Evolutionary conservation across 768 basidiomycete genomes (phyloP).

Genomic region (Mycena vitilis): DNA sequence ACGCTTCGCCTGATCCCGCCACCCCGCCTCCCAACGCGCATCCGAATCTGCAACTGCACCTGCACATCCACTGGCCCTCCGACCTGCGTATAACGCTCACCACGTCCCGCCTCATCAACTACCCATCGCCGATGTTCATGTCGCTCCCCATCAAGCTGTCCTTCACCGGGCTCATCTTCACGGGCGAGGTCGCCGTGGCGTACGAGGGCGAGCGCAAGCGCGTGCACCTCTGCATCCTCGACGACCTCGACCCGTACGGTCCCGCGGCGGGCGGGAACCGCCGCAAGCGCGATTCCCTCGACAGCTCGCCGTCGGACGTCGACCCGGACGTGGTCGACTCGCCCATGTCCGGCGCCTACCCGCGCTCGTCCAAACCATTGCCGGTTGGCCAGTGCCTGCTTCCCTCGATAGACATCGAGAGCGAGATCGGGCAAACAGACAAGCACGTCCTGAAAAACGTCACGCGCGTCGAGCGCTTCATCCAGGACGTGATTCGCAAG

Average conservation of each 20-base stretch:
- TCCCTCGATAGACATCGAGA: conserved; percentile 91
- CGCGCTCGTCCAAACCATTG: conserved; percentile 70
- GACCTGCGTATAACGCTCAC: conserved; percentile 90
- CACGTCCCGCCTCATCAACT: conserved; percentile 95
- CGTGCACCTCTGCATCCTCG: conserved; percentile 89
- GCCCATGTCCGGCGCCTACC: conserved; percentile 46
- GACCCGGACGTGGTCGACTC: conserved; percentile 56
- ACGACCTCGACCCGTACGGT: conserved; percentile 88
- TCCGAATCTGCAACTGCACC: conserved; percentile 89
- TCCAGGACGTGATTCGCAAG: conserved; percentile 94
- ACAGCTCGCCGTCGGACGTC: conserved; percentile 64
- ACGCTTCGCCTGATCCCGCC: conserved; percentile 28
- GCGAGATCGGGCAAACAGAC: conserved; percentile 95
- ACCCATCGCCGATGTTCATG: conserved; percentile 97
- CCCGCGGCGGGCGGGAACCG: conserved; percentile 64
- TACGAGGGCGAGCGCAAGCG: conserved; percentile 87
- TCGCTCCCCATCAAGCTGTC: conserved; percentile 93
- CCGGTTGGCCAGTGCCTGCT: conserved; percentile 87
- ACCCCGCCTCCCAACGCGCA: conserved; percentile 47
- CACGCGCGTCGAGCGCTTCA: conserved; percentile 93
- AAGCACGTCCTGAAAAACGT: conserved; percentile 97
- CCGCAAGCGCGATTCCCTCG: conserved; percentile 61
- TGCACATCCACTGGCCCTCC: conserved; percentile 88
- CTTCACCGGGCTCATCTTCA: conserved; percentile 89
- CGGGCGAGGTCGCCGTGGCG: conserved; percentile 89